phyloP scores from a whole-genome alignment of 2,329 filamentous ascomycete genomes.

The Pseudocercospora musae region DNA sequence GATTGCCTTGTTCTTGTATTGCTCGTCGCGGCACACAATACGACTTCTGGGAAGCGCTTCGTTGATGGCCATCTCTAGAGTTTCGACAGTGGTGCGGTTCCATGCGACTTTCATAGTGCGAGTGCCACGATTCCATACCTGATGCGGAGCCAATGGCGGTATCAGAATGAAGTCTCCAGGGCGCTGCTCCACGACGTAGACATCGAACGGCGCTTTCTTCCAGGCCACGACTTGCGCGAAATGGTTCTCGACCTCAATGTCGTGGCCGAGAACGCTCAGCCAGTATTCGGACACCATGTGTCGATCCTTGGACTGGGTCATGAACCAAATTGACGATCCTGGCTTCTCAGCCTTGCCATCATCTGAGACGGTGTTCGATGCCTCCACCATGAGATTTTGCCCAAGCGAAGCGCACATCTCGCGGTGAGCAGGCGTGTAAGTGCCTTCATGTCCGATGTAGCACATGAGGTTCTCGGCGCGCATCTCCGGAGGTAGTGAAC shows the following conservation, averaged over 20 bases:
- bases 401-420: slow-evolving; percentile 97
- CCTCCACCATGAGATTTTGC: slow-evolving; percentile 97
- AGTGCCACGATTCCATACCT: slow-evolving; percentile 97
- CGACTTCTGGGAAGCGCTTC: slow-evolving; percentile 87
- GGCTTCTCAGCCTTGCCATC: slow-evolving; percentile 68
- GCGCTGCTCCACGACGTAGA: slow-evolving; percentile 87
- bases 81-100: slow-evolving; percentile 93
- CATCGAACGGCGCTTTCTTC: slow-evolving; percentile 90
- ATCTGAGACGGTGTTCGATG: slow-evolving; percentile 62
- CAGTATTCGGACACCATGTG: slow-evolving; percentile 91
- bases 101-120: slow-evolving; percentile 96
- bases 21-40: slow-evolving; percentile 91
- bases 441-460: slow-evolving; percentile 95
- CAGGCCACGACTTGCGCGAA: slow-evolving; percentile 94
- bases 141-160: slow-evolving; percentile 87
- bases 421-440: slow-evolving; percentile 88
- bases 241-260: slow-evolving; percentile 94
- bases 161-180: slow-evolving; percentile 91
- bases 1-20: slow-evolving; percentile 98
- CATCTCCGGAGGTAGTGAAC: slow-evolving; percentile 80
- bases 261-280: slow-evolving; percentile 85
- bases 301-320: slow-evolving; percentile 94
- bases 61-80: slow-evolving; percentile 76
- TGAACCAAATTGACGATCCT: slow-evolving; percentile 96
- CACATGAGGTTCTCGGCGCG: slow-evolving; percentile 96